A percentile compares a stretch with the other conserved stretches of the same genome.
Conservation (phyloP, 2,329 filamentous ascomycete genomes). For the Paracoccidioides lutzii region DNA sequence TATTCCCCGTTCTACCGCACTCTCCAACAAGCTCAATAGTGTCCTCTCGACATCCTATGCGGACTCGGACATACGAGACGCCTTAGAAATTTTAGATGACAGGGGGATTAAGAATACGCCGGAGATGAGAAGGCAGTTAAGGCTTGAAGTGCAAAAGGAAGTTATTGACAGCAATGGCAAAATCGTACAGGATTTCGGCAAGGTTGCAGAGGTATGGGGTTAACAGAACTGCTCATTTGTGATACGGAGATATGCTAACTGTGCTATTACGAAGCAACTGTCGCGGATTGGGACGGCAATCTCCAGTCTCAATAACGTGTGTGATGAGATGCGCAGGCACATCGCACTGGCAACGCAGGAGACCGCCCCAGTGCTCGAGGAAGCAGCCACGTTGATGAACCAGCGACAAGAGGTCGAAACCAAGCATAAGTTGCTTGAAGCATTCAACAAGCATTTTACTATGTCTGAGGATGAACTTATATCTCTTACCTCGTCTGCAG, state of each 20-base stretch:
- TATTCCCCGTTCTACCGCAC: slow-evolving; percentile 42
- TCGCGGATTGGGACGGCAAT: slow-evolving; percentile 70
- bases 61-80: slow-evolving; percentile 80
- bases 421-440: slow-evolving; percentile 64
- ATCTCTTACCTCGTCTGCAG: slow-evolving; percentile 61
- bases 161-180: slow-evolving; percentile 86
- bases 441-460: slow-evolving; percentile 72
- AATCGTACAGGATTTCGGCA: slow-evolving; percentile 76
- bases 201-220: slow-evolving; percentile 65
- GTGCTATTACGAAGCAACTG: slow-evolving; percentile 52
- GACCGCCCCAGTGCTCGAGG: slow-evolving; percentile 60
- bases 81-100: slow-evolving; percentile 63
- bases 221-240: not conserved
- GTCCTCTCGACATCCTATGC: slow-evolving; percentile 87
- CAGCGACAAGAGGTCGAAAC: slow-evolving; percentile 63
- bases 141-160: slow-evolving; percentile 77
- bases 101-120: slow-evolving; percentile 59
- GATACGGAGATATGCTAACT: slow-evolving; percentile 4
- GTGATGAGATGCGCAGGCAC: slow-evolving; percentile 65
- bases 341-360: slow-evolving; percentile 63
- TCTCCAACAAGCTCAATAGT: slow-evolving; percentile 69
- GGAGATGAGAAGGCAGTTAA: slow-evolving; percentile 64
- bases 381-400: slow-evolving; percentile 59
- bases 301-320: slow-evolving; percentile 63
- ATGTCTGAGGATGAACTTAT: slow-evolving; percentile 69